Evolutionary conservation across 164 flowering plant species (phyloP), one percentile per base, ranked within the genome.

Genomic region (Chimonanthus praecox): DNA sequence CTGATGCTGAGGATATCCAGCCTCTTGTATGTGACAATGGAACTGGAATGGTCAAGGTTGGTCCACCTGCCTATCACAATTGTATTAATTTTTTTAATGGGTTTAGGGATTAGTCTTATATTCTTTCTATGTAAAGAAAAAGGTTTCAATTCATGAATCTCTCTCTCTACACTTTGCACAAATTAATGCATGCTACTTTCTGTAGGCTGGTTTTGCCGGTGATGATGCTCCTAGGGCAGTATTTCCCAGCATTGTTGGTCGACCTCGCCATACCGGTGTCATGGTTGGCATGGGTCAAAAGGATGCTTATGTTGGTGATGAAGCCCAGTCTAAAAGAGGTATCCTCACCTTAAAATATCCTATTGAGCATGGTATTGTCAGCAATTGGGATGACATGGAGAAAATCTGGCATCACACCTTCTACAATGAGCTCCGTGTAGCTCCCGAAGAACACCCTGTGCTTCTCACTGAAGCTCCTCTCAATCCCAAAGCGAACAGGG

Each of bases 361-460:
- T 2, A 90, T 90, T 80, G 94, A 90, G 81, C 94, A 89, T 81
- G 94, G 94, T 72, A 90, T 88, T 75, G 94, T 90, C 62, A 90
- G 83, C 82, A 90, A 90, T 70, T 90, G 94, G 94, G 94, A 90
- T 82, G 94, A 90, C 78, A 89, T 87, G 92, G 92, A 89, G 80
- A 89, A 89, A 80, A 89, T 87, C 50, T 86, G 90, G 90, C 92
- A 89, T 84, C 92, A 89, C 67, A 87, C 90, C 33, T 86, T 88
- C 78, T 85, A 84, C 76, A 87, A 87, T 75, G 90, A 87, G 50
- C 85, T 88, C 10, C 89, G 90, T 72, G 93, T 89, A 49, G 94
- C 91, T 49, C 94, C 94, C 2, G 94, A 89, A 76, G 94, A 89
- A 72, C 91, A 89, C 77, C 91, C 94, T 3, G 90, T 89, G 72